These are phyloP conservation scores for Euphorbia celastroides DNA, from an alignment of 441 rosid species.

Conservation along the genomic window DNA sequence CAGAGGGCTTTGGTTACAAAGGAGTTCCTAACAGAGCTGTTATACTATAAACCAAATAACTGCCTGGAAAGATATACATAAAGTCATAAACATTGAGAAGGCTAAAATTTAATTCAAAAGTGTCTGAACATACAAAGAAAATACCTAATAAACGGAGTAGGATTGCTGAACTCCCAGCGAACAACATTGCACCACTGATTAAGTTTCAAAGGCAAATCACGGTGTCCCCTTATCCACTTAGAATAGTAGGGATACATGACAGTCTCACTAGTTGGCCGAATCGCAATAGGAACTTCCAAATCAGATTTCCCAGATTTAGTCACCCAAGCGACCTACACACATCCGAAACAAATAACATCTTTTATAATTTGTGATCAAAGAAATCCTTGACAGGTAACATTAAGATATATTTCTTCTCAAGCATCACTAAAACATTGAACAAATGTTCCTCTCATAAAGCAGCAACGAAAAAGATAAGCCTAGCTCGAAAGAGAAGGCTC, in stretches of 20 bases:
- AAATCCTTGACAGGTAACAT: background rate
- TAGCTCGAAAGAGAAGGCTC: background rate
- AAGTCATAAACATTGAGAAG: constrained; percentile 2
- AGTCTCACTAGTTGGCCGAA: constrained; percentile 98
- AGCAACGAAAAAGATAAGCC: background rate
- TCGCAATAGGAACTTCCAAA: constrained; percentile 87
- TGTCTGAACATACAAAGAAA: constrained; percentile 1
- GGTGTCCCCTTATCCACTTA: constrained; percentile 99
- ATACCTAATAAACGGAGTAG: constrained; percentile 98
- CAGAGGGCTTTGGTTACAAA: background rate
- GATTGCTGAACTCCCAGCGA: constrained; percentile 98
- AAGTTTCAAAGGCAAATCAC: constrained; percentile 92
- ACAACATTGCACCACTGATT: constrained; percentile 99
- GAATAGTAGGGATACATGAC: constrained; percentile 97
- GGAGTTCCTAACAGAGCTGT: background rate
- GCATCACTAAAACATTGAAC: constrained; percentile 11
- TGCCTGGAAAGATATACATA: background rate
- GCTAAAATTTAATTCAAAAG: background rate
- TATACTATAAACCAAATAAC: background rate
- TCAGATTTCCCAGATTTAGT: constrained; percentile 93
- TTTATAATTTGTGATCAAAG: background rate
- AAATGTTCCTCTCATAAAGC: background rate
- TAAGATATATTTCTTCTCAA: background rate
- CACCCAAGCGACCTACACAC: constrained; percentile 94
- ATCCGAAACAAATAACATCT: background rate